Conservation (phyloP, 2,329 filamentous ascomycete genomes). For the Neopestalotiopsis sp. region DNA sequence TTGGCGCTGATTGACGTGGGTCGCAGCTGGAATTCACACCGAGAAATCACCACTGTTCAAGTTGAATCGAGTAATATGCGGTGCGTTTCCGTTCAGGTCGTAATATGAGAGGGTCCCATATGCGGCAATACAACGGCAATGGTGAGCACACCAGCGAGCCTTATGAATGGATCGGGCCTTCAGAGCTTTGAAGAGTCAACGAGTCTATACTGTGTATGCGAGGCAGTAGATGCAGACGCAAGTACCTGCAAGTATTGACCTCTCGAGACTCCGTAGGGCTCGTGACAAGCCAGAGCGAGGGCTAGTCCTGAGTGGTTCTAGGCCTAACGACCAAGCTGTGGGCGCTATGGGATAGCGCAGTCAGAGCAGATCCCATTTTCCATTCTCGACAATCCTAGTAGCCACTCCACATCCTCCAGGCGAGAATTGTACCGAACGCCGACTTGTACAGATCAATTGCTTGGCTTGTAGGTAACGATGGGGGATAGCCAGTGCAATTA, state of each 20-base stretch:
- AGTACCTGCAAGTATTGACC: slow-evolving; percentile 2
- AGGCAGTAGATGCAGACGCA: background rate
- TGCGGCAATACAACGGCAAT: background rate
- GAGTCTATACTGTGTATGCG: too few species aligned
- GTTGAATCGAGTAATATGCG: background rate
- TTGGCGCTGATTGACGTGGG: background rate
- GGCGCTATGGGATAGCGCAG: background rate
- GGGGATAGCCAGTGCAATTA: background rate
- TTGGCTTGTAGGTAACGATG: background rate
- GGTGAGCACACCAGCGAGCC: background rate
- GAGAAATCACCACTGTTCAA: background rate
- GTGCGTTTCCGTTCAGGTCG: background rate
- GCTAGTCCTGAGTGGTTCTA: background rate
- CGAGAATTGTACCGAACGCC: slow-evolving; percentile 8
- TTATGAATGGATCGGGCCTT: background rate
- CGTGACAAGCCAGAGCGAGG: background rate
- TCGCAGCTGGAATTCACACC: background rate
- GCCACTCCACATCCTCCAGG: background rate
- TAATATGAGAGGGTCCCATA: background rate
- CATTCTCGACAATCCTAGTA: background rate
- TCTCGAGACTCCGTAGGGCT: background rate
- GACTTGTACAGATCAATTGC: background rate
- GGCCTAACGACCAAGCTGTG: background rate
- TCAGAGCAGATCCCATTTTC: slow-evolving; percentile 1
- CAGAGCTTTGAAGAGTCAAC: too few species aligned